Conservation (phyloP, 2,329 filamentous ascomycete genomes). For the Acrocalymma vagum region DNA sequence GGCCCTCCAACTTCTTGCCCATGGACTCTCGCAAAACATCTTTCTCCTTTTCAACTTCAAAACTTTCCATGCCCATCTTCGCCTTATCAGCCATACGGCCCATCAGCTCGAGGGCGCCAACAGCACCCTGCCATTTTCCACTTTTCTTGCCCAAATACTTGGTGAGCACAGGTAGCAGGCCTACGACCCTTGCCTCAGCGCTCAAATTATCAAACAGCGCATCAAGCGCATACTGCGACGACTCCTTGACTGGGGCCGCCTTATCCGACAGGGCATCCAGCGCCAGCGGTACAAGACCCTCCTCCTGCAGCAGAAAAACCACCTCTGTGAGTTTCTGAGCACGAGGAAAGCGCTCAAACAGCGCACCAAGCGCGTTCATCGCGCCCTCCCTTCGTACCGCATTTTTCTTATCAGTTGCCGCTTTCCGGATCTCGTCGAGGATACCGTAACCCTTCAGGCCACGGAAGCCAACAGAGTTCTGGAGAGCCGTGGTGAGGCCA, state of each 20-base stretch:
- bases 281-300: slow-evolving; percentile 73
- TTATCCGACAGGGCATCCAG: slow-evolving; percentile 92
- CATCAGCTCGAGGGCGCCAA: slow-evolving; percentile 83
- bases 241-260: slow-evolving; percentile 84
- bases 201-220: slow-evolving; percentile 82
- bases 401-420: slow-evolving; percentile 92
- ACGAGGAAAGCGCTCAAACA: slow-evolving; percentile 88
- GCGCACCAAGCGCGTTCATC: slow-evolving; percentile 91
- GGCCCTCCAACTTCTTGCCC: slow-evolving; percentile 82
- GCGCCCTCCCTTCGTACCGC: slow-evolving; percentile 84
- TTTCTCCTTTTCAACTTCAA: slow-evolving; percentile 86
- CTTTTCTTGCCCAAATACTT: slow-evolving; percentile 82
- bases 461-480: slow-evolving; percentile 71
- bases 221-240: slow-evolving; percentile 93
- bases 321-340: slow-evolving; percentile 82
- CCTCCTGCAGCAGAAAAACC: slow-evolving; percentile 82
- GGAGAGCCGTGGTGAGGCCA: slow-evolving; percentile 68
- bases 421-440: slow-evolving; percentile 73
- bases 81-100: slow-evolving; percentile 96
- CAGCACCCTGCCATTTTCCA: slow-evolving; percentile 96
- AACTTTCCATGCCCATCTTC: slow-evolving; percentile 82
- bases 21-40: slow-evolving; percentile 89
- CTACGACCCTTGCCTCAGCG: slow-evolving; percentile 83
- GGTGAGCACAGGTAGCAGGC: slow-evolving; percentile 78
- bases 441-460: slow-evolving; percentile 70